Percentiles rank a stretch among this genome's conserved stretches.
phyloP scores from a whole-genome alignment of 768 basidiomycete genomes.

The Floccularia luteovirens region DNA sequence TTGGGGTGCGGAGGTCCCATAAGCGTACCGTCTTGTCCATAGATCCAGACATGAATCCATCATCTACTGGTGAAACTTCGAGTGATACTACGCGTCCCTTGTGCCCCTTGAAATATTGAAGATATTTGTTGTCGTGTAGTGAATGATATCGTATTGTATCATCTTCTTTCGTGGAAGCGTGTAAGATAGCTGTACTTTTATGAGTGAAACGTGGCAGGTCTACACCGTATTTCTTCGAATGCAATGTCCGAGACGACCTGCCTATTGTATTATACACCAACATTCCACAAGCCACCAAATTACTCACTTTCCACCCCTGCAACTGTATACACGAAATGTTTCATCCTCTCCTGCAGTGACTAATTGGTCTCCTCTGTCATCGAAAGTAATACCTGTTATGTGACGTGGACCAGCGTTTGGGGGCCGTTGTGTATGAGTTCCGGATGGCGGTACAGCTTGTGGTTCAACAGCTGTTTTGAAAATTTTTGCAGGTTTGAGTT shows the following conservation, averaged over 20 bases:
- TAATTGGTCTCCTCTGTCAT: constrained; percentile 81
- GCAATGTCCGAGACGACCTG: constrained; percentile 70
- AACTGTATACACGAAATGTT: constrained; percentile 82
- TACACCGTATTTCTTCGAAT: constrained; percentile 96
- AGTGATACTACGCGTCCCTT: constrained; percentile 83
- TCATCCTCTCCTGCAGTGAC: constrained; percentile 92
- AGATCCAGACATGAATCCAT: constrained; percentile 93
- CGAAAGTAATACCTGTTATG: constrained; percentile 86
- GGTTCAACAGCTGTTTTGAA: constrained; percentile 75
- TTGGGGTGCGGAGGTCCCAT: constrained; percentile 85
- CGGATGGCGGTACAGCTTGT: constrained; percentile 37
- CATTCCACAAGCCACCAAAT: constrained; percentile 10
- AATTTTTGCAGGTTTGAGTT: constrained; percentile 84
- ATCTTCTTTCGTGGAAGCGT: constrained; percentile 93
- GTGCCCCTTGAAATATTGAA: constrained; percentile 95
- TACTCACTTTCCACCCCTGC: constrained; percentile 91
- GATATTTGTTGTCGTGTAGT: constrained; percentile 91
- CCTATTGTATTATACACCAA: constrained; percentile 12
- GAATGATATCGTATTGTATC: constrained; percentile 94
- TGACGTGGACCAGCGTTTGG: constrained; percentile 50
- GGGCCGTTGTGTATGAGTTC: constrained; percentile 22
- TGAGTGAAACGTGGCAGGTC: constrained; percentile 95
- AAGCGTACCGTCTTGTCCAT: constrained; percentile 91
- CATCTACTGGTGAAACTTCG: constrained; percentile 87
- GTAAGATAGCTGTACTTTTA: constrained; percentile 74